A percentile compares a stretch with the other conserved stretches of the same genome.
phyloP scores from a whole-genome alignment of 1,284 basidiomycete genomes.

The Rhodotorula glutinis region DNA sequence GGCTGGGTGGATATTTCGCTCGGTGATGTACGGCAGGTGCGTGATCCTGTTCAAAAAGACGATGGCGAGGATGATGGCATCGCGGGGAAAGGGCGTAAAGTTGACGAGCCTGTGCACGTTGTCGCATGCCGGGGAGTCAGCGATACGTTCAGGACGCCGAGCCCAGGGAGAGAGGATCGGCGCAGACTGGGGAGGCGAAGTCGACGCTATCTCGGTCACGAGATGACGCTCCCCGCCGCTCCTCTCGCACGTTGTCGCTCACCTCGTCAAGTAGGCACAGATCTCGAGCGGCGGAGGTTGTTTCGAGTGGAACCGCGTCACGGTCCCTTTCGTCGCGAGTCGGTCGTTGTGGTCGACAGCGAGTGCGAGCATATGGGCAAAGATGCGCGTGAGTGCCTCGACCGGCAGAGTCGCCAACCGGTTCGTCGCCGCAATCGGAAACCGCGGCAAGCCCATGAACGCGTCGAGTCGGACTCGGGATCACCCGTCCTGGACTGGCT shows the following conservation, averaged over 20 bases:
- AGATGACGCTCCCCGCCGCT: too few species aligned
- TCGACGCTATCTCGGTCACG: too few species aligned
- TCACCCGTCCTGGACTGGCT: too few species aligned
- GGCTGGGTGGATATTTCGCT: neutral
- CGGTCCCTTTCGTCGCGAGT: constrained; percentile 12
- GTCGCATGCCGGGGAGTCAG: too few species aligned
- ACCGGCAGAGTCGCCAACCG: constrained; percentile 20
- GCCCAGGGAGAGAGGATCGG: too few species aligned
- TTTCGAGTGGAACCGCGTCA: constrained; percentile 38
- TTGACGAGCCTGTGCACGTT: constrained; percentile 23
- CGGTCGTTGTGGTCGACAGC: constrained; percentile 18
- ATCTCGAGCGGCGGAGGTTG: constrained; percentile 23
- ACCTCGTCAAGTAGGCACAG: constrained; percentile 26
- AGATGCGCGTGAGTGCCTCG: constrained; percentile 16
- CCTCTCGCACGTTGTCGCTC: too few species aligned
- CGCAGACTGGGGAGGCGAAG: too few species aligned
- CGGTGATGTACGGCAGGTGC: constrained; percentile 20
- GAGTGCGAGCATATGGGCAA: constrained; percentile 9
- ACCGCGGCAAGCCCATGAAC: neutral
- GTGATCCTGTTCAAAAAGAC: constrained; percentile 37
- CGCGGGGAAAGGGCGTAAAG: constrained; percentile 36
- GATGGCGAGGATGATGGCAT: constrained; percentile 31
- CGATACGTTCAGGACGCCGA: too few species aligned
- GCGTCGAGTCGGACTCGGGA: too few species aligned
- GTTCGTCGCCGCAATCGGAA: constrained; percentile 11